Conservation (phyloP, 2,329 filamentous ascomycete species). For the Sporothrix globosa region DNA sequence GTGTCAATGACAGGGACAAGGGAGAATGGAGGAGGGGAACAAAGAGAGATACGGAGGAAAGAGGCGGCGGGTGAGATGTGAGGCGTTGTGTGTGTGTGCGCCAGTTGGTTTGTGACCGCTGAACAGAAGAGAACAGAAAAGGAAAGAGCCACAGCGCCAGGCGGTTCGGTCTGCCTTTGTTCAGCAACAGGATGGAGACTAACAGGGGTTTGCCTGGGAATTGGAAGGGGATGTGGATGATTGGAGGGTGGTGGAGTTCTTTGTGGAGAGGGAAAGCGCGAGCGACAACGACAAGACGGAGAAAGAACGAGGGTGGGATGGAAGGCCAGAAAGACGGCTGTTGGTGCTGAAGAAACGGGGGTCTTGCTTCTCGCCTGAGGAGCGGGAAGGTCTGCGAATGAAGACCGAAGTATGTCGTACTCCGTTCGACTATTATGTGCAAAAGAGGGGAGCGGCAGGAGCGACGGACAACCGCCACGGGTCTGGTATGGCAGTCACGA, state of each 20-base stretch:
- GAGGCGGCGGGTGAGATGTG: constrained; percentile 18
- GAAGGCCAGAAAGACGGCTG: constrained; percentile 14
- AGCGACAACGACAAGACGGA: constrained; percentile 3
- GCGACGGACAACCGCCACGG: constrained; percentile 7
- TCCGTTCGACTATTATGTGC: too few relatives aligned
- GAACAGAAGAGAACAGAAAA: constrained; percentile 15
- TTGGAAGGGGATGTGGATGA: constrained; percentile 32
- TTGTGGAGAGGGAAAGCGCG: constrained; percentile 32
- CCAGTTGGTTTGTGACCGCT: constrained; percentile 2
- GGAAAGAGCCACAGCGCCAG: constrained; percentile 17
- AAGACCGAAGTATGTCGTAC: background rate
- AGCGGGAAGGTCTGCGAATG: constrained; percentile 26
- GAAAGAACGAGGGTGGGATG: constrained; percentile 21
- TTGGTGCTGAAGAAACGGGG: constrained; percentile 29
- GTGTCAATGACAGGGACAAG: constrained; percentile 14
- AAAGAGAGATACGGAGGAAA: constrained; percentile 13
- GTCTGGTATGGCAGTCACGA: constrained; percentile 2
- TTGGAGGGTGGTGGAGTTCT: constrained; percentile 32
- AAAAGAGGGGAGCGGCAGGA: constrained; percentile 23
- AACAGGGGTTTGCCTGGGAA: constrained; percentile 36
- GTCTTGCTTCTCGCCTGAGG: constrained; percentile 3
- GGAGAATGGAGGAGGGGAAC: constrained; percentile 16
- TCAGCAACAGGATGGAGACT: constrained; percentile 21
- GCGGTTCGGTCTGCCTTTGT: constrained; percentile 24
- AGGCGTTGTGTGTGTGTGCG: background rate